These are phyloP conservation scores for Chrysochromulina parva DNA, from an alignment of 78 protist genomes.

Conservation along the genomic window DNA sequence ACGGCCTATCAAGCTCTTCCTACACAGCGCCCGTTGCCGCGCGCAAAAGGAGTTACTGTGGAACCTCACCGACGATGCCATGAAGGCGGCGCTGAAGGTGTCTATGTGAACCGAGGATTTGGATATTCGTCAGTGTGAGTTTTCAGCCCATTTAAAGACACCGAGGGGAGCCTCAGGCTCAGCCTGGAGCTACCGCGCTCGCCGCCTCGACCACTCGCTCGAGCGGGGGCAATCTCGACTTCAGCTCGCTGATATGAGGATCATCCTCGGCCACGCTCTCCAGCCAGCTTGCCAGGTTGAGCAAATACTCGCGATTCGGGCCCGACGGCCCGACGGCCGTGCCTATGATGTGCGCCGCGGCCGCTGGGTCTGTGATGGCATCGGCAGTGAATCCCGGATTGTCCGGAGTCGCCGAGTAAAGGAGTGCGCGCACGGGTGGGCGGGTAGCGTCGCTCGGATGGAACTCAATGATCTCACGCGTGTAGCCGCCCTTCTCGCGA, in stretches of 20 bases:
- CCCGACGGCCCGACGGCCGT: conserved; percentile 62
- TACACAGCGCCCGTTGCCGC: too few relatives aligned
- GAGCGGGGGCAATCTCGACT: neutral
- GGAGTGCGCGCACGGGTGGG: conserved; percentile 47
- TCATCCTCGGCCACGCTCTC: conserved; percentile 50
- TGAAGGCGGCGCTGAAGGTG: too few relatives aligned
- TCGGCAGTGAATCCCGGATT: conserved; percentile 42
- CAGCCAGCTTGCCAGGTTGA: conserved; percentile 44
- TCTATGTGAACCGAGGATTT: too few relatives aligned
- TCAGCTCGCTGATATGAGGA: conserved; percentile 52
- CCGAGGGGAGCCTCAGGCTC: too few relatives aligned
- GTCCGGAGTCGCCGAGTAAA: conserved; percentile 53
- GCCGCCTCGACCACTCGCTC: too few relatives aligned
- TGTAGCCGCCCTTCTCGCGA: conserved; percentile 69
- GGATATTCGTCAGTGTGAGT: too few relatives aligned
- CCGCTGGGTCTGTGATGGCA: conserved; percentile 16
- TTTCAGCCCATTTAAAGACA: too few relatives aligned
- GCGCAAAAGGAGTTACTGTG: too few relatives aligned
- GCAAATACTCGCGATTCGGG: conserved; percentile 57
- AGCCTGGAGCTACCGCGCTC: too few relatives aligned
- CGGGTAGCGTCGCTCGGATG: neutral
- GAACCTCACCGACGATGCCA: too few relatives aligned
- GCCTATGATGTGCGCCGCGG: conserved; percentile 45
- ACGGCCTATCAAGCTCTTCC: too few relatives aligned
- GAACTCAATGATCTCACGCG: conserved; percentile 51